Evolutionary conservation across 768 basidiomycete species (phyloP), one percentile per base, ranked within the genome.

Genomic region (Kwoniella europaea): DNA sequence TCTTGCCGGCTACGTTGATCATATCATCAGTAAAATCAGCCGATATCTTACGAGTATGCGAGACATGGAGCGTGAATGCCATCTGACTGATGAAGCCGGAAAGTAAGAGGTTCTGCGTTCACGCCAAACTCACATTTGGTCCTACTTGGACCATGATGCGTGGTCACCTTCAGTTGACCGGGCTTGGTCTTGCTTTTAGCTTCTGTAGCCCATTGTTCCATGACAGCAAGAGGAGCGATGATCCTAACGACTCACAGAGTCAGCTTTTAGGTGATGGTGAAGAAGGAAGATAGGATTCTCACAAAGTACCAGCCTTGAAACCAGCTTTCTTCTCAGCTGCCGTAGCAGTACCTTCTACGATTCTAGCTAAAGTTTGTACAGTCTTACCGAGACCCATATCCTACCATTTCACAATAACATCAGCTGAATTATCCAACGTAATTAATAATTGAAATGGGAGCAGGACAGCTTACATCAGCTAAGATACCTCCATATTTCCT

Each of bases 151-250:
- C 96, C 97, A 58, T 98, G 94, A 81, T 98, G 94, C 63, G 91
- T 89, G 15, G 90, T 83, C 3, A 96, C 93, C 0, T 86, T 87
- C 6, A 96, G 85, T 1, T 86, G 86, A 3, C 86, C 86, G 0
- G 89, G 89, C 85, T 91, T 89, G 15, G 74, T 79, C 72, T 79
- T 85, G 75, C 90, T 92, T 63, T 87, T 82, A 57, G 94, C 89
- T 82, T 99, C 96, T 9, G 88, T 86, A 10, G 90, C 90, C 96
- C 96, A 99, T 82, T 99, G 97, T 13, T 88, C 88, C 65, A 97
- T 89, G 13, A 99, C 88, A 15, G 92, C 88, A 13, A 97, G 87
- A 2, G 96, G 96, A 63, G 91, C 92, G 41, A 98, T 85, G 46
- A 98, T 91, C 18, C 96, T 95, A 43, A 35, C 3, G 15, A 3